Evolutionary conservation across 805 yeast genomes (phyloP).

Genomic region (Starmera pachycereana): DNA sequence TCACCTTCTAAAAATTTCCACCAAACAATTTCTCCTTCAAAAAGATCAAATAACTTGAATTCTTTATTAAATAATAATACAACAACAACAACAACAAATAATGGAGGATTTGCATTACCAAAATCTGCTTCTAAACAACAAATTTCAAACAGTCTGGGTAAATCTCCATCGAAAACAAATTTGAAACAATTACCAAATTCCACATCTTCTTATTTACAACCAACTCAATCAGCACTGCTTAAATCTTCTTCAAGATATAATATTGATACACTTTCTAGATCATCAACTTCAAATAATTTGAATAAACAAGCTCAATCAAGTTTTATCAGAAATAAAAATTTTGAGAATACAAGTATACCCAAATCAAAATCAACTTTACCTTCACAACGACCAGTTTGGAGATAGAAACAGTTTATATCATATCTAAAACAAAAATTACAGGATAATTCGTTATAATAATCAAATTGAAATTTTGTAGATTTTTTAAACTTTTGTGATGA

Average conservation of each 20-base stretch:
- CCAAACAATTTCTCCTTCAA: constrained; percentile 5
- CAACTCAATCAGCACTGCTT: not conserved
- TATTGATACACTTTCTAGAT: constrained; percentile 6
- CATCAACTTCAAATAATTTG: constrained; percentile 10
- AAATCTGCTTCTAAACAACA: constrained; percentile 6
- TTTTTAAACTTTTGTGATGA: no score
- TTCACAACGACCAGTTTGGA: no score
- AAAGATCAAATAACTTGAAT: constrained; percentile 5
- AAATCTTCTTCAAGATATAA: constrained; percentile 1
- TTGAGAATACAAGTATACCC: no score
- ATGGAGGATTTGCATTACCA: constrained; percentile 1
- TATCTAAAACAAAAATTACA: no score
- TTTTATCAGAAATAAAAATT: no score
- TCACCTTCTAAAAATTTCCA: not conserved
- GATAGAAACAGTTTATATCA: no score
- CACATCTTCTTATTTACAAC: not conserved
- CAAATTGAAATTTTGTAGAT: no score
- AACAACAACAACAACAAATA: not conserved
- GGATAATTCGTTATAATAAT: no score
- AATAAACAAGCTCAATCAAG: not conserved
- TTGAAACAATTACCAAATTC: not conserved
- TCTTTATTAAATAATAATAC: constrained; percentile 1
- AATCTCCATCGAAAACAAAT: not conserved
- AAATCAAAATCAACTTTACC: no score
- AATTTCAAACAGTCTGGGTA: not conserved